Evolutionary conservation across 192 early-diverging fungal species (phyloP), one percentile per base, ranked within the genome.

Genomic region (Mortierella antarctica): DNA sequence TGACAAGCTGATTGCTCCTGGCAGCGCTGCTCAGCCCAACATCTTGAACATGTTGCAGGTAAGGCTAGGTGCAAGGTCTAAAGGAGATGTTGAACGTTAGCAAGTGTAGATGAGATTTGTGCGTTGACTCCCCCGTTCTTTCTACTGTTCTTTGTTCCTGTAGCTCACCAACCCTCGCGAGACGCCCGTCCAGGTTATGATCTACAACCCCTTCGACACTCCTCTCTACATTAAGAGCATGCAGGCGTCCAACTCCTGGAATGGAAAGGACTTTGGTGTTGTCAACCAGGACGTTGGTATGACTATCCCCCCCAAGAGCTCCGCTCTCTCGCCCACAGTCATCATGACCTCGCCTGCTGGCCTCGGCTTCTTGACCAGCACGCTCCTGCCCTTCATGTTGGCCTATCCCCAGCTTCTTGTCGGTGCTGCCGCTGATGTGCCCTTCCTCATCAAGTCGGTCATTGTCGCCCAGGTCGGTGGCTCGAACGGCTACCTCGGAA

Each of bases 181-280:
- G 31, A 72, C 77, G 7, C 69, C 69, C 56, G 84, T 84, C 50
- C 71, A 83, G 39, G 86, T 89, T 42, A 73, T 77, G 23, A 81
- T 89, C 52, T 82, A 83, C 45, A 86, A 89, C 71, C 88, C 88
- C 40, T 89, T 89, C 74, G 81, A 82, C 52, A 76, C 87, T 41
- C 72, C 77, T 23, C 55, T 89, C 11, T 70, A 68, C 45, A 86
- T 89, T 68, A 70, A 85, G 48, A 83, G 68, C 57, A 84, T 90
- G 57, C 21, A 63, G 14, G 82, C 85, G 17, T 52, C 62, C 44
- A 78, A 63, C 44, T 58, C 55, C 15, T 88, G 82, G 74, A 15
- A 79, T 0, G 84, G 82, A 55, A 82, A 73, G 65, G 69, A 73
- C 45, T 72, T 88, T 20, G 87, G 89, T 62, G 61, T 68, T 39